Base-by-base conservation (phyloP, 768 basidiomycete species). In the Tulasnella calospora region DNA sequence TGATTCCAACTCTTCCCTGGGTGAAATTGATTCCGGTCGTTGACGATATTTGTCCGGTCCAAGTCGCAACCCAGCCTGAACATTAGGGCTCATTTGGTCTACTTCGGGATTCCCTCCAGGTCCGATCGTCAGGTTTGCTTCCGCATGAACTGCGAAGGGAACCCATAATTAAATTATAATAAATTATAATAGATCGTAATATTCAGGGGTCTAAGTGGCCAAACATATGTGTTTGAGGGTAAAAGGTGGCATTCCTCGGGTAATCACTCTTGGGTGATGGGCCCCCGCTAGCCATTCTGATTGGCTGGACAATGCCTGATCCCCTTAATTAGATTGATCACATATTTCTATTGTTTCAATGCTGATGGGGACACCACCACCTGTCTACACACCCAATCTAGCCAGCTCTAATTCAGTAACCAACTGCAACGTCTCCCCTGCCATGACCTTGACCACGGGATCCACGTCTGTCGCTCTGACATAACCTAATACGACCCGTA, bases 381-480 rank as follows among this genome's bases (percentile, higher is more conserved):
- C 61, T 67, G 33, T 12, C 12, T 67, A 67, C 38, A 72, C 13
- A n/a, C 71, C 71, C 21, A 72, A 46, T 21, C 17, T 40, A 13
- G 36, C 30, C 19, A 72, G 35, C 36, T 72, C 71, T 13, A 72
- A 36, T 21, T 23, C 75, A n/a, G 51, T 35, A 44, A 84, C 47
- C 17, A 83, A 70, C 81, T 92, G 91, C 10, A 83, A 83, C 6
- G 89, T 88, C 82, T 95, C 94, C 80, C 88, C 87, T 15, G 94
- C 93, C 91, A 95, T 94, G 21, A 89, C 88, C 76, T 91, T 86
- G 30, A 92, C 92, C 30, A 92, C 85, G 70, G 82, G 85, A 81
- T 98, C 96, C 78, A 87, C 88, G 82, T 97, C 96, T 76, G 90
- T 91, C 10, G 86, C 86, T 35, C 89, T 85, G 57, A 95, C 85